Percentiles rank a stretch among this genome's conserved stretches.
phyloP scores from a whole-genome alignment of 2,329 filamentous ascomycete species.

The Aspergillus candidus region DNA sequence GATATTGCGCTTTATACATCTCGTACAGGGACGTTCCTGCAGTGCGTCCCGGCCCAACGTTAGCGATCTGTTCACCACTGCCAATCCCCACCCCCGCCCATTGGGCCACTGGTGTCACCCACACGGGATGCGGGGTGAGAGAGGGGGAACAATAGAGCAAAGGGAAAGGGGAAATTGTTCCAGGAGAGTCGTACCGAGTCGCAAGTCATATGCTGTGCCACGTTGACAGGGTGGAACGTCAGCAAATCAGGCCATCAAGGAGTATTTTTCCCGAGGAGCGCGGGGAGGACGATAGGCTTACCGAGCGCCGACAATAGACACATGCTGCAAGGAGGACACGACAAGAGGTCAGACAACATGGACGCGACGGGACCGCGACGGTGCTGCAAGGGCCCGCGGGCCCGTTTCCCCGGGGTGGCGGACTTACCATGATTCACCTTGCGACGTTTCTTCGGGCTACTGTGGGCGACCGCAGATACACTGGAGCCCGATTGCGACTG shows the following conservation, averaged over 20 bases:
- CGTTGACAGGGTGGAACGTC: slow-evolving; percentile 38
- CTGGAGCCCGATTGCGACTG: slow-evolving; percentile 29
- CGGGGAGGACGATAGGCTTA: slow-evolving; percentile 49
- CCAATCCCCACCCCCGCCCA: too few species aligned
- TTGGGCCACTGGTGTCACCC: too few species aligned
- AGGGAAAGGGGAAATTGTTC: neutral
- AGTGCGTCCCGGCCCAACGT: slow-evolving; percentile 15
- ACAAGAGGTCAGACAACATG: slow-evolving; percentile 18
- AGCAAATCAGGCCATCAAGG: slow-evolving; percentile 33
- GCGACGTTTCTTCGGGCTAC: slow-evolving; percentile 73
- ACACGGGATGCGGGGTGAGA: too few species aligned
- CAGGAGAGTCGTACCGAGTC: slow-evolving; percentile 63
- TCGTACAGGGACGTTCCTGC: slow-evolving; percentile 89
- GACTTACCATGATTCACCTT: slow-evolving; percentile 81
- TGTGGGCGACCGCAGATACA: slow-evolving; percentile 27
- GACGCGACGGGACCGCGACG: slow-evolving; percentile 13
- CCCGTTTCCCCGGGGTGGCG: slow-evolving; percentile 21
- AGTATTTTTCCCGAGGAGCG: neutral
- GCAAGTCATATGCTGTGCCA: slow-evolving; percentile 79
- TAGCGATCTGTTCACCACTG: slow-evolving; percentile 13
- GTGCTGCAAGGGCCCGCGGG: slow-evolving; percentile 9
- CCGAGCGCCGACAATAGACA: slow-evolving; percentile 84
- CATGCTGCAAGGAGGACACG: slow-evolving; percentile 56
- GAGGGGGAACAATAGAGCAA: too few species aligned
- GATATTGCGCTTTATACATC: slow-evolving; percentile 98